These are phyloP conservation scores for Trichophaea hybrida DNA, from an alignment of 2,329 filamentous ascomycete genomes.

Conservation along the genomic window DNA sequence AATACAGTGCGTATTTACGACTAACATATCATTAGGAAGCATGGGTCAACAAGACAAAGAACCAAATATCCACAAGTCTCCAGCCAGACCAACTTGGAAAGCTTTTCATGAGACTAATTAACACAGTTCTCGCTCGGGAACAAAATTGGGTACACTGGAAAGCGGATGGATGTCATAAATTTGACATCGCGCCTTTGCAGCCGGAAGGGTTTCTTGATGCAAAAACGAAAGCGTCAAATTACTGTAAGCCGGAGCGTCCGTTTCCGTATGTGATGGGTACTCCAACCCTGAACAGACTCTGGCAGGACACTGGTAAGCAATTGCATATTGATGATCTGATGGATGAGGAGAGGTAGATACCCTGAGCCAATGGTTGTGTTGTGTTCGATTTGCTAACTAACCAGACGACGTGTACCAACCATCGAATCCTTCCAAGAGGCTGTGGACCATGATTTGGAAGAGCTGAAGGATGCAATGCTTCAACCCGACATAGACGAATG, in stretches of 20 bases:
- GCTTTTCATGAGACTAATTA: conserved; percentile 92
- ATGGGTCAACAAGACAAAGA: conserved; percentile 71
- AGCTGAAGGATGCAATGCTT: conserved; percentile 40
- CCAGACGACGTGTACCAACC: conserved; percentile 53
- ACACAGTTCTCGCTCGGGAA: conserved; percentile 85
- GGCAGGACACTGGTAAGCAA: conserved; percentile 45
- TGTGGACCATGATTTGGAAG: conserved; percentile 41
- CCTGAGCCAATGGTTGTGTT: neutral
- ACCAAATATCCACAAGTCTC: conserved; percentile 66
- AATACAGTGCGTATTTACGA: neutral
- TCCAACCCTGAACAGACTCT: conserved; percentile 62
- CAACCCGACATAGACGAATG: conserved; percentile 43
- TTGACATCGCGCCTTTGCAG: conserved; percentile 59
- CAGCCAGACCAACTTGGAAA: conserved; percentile 68
- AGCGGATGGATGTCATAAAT: conserved; percentile 77
- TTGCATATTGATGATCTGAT: conserved; percentile 56
- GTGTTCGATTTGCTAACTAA: neutral
- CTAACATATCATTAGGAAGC: conserved; percentile 43
- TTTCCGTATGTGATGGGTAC: conserved; percentile 42
- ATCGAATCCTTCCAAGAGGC: conserved; percentile 35
- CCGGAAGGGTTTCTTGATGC: conserved; percentile 55
- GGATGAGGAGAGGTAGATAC: conserved; percentile 39
- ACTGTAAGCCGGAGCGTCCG: conserved; percentile 52
- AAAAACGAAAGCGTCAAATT: conserved; percentile 55
- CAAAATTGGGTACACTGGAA: conserved; percentile 99